These are phyloP conservation scores for Coemansia sp. DNA, from an alignment of 192 early-diverging fungal species.

Conservation along the genomic window DNA sequence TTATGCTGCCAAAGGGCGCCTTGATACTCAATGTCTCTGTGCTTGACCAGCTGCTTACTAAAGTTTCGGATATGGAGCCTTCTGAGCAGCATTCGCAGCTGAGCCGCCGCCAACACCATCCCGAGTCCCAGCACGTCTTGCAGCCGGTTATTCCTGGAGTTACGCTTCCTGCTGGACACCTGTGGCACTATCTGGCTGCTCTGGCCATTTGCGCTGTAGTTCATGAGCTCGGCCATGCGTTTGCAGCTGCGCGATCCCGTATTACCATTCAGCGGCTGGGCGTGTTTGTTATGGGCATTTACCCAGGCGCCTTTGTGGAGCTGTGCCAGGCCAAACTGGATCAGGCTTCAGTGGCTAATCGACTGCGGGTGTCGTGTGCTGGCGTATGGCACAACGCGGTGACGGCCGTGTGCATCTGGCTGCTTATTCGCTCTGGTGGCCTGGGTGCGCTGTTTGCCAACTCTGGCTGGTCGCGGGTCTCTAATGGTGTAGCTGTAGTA, in stretches of 20 bases:
- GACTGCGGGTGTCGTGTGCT: slow-evolving; percentile 35
- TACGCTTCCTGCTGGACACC: slow-evolving; percentile 34
- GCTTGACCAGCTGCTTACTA: background rate
- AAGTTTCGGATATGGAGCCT: no score
- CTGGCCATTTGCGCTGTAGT: slow-evolving; percentile 20
- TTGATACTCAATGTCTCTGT: background rate
- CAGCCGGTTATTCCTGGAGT: slow-evolving; percentile 41
- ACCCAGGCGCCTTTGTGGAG: slow-evolving; percentile 45
- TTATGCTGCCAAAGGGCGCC: background rate
- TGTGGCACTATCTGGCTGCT: slow-evolving; percentile 32
- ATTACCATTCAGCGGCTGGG: slow-evolving; percentile 22
- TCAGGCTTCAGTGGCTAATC: background rate
- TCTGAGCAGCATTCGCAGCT: no score
- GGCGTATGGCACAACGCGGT: slow-evolving; percentile 51
- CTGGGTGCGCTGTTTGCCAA: slow-evolving; percentile 10
- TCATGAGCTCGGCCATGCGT: slow-evolving; percentile 45
- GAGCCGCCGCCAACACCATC: background rate
- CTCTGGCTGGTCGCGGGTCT: slow-evolving; percentile 15
- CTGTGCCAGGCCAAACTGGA: slow-evolving; percentile 28
- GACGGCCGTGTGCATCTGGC: slow-evolving; percentile 19
- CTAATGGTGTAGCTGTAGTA: slow-evolving; percentile 26
- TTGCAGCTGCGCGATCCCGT: slow-evolving; percentile 22
- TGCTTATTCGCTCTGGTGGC: slow-evolving; percentile 26
- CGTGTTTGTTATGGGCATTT: slow-evolving; percentile 34
- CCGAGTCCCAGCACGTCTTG: slow-evolving; percentile 11